Evolutionary conservation across 2,329 filamentous ascomycete species (phyloP).

Genomic region (Escovopsis sp.): DNA sequence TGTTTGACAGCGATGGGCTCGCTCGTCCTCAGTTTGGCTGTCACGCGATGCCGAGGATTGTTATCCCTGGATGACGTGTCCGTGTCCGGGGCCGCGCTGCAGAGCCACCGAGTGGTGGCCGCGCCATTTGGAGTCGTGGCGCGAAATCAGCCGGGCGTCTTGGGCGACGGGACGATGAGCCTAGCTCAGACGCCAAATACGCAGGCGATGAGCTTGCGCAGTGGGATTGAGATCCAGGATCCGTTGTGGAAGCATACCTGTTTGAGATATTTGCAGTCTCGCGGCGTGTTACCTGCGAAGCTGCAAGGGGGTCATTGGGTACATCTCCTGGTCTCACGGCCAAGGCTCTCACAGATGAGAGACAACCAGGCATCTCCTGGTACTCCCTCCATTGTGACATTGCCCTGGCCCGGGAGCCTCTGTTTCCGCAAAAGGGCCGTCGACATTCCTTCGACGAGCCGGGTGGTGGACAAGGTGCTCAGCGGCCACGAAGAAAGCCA

Average conservation of each 20-base stretch:
- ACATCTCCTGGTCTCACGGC: constrained; percentile 31
- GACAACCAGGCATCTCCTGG: constrained; percentile 24
- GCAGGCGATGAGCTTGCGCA: constrained; percentile 28
- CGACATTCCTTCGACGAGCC: constrained; percentile 23
- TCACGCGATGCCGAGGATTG: constrained; percentile 32
- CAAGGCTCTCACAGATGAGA: constrained; percentile 26
- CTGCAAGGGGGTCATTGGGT: constrained; percentile 34
- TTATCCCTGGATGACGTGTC: constrained; percentile 29
- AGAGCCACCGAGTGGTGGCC: constrained; percentile 32
- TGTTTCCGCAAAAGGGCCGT: constrained; percentile 35
- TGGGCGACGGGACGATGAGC: constrained; percentile 16
- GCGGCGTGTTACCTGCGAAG: constrained; percentile 29
- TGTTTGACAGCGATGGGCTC: constrained; percentile 41
- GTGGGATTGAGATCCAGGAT: constrained; percentile 24
- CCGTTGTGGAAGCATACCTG: constrained; percentile 35
- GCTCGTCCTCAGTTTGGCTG: constrained; percentile 32
- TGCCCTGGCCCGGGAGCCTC: constrained; percentile 39
- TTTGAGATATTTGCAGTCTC: constrained; percentile 32
- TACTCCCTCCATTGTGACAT: constrained; percentile 20
- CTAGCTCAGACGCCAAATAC: constrained; percentile 37
- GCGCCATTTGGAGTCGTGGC: constrained; percentile 36
- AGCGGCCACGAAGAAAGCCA: constrained; percentile 26
- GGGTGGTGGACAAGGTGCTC: constrained; percentile 23
- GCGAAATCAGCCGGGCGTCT: constrained; percentile 10
- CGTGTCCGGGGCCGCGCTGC: constrained; percentile 22